Conservation (phyloP, 257 asterid genomes). For the Jacaranda copaia region DNA sequence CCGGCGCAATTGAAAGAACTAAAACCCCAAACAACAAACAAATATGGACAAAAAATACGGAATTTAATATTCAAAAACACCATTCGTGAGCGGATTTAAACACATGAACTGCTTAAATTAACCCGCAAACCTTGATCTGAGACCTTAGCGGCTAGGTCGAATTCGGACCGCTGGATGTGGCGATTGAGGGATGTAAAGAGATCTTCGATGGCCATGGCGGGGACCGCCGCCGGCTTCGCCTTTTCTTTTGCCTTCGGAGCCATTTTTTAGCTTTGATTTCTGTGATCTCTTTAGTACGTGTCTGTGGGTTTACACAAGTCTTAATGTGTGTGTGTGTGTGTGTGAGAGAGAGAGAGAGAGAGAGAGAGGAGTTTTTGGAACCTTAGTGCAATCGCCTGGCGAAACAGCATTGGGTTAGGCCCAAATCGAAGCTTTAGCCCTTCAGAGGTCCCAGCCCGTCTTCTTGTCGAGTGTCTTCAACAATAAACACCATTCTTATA, state of each 20-base stretch:
- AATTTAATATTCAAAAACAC: constrained; percentile 12
- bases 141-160: constrained; percentile 69
- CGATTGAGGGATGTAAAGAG: constrained; percentile 86
- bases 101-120: constrained; percentile 16
- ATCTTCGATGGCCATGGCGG: constrained; percentile 72
- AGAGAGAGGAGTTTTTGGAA: neutral
- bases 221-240: constrained; percentile 50
- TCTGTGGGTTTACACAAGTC: neutral
- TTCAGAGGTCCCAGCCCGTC: neutral
- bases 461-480: neutral
- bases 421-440: neutral
- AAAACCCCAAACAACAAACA: constrained; percentile 51
- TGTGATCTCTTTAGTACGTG: neutral
- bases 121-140: constrained; percentile 75
- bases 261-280: constrained; percentile 42
- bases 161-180: constrained; percentile 71
- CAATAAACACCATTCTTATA: neutral
- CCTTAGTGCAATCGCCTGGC: neutral
- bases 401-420: neutral
- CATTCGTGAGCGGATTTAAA: constrained; percentile 27
- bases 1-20: constrained; percentile 80
- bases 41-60: neutral
- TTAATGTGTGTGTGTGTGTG: neutral
- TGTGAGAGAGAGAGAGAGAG: neutral
- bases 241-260: constrained; percentile 76